phyloP scores from a whole-genome alignment of 345 rosid species.

The Arabidopsis suecica region DNA sequence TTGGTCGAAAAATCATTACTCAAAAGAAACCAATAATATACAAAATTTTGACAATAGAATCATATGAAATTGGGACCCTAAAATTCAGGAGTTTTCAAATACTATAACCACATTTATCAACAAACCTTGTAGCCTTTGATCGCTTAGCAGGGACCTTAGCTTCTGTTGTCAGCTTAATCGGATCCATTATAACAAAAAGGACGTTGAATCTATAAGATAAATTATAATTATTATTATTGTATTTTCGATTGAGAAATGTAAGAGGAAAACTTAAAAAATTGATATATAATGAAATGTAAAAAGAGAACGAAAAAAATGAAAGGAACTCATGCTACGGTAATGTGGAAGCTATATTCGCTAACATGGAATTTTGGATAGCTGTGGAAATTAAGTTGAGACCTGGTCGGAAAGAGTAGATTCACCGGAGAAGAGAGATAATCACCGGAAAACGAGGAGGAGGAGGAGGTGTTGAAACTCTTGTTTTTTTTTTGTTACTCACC shows the following conservation, averaged over 20 bases:
- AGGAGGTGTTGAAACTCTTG: not conserved
- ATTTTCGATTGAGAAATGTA: not conserved
- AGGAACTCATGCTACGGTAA: not conserved
- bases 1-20: too few relatives aligned
- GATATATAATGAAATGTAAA: not conserved
- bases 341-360: not conserved
- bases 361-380: not conserved
- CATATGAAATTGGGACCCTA: not conserved
- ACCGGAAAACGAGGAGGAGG: not conserved
- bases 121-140: not conserved
- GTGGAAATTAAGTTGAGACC: not conserved
- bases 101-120: not conserved
- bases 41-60: not conserved
- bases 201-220: not conserved
- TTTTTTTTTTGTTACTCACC: not conserved
- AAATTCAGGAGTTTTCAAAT: not conserved
- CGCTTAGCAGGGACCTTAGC: not conserved
- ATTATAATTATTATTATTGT: not conserved
- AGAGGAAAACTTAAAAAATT: not conserved
- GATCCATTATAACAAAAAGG: not conserved
- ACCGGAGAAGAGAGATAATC: slow-evolving; percentile 11
- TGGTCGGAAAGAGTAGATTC: not conserved
- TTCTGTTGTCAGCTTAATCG: not conserved
- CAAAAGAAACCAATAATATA: not conserved
- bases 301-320: not conserved